These are phyloP conservation scores for Jamesozyma gamospora DNA, from an alignment of 805 yeast genomes.

Conservation along the genomic window DNA sequence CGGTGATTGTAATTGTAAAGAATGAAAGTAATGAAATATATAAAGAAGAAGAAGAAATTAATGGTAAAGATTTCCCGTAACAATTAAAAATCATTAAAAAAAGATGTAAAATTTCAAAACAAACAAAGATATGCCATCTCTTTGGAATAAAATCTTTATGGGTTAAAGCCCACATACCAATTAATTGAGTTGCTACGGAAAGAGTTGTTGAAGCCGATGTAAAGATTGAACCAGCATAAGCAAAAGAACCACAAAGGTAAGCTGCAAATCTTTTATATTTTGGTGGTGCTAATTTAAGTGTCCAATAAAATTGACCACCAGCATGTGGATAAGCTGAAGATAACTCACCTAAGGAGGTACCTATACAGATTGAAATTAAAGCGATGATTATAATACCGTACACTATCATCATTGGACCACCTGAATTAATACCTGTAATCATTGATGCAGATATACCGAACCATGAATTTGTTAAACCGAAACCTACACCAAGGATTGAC, in stretches of 20 bases:
- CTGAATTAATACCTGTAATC: conserved; percentile 46
- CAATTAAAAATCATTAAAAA: conserved; percentile 43
- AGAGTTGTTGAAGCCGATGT: conserved; percentile 55
- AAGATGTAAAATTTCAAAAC: conserved; percentile 40
- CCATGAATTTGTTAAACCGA: conserved; percentile 56
- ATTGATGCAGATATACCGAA: conserved; percentile 53
- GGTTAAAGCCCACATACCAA: conserved; percentile 39
- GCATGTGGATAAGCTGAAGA: conserved; percentile 51
- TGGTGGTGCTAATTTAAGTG: conserved; percentile 45
- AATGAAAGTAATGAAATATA: conserved; percentile 48
- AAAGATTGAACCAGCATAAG: conserved; percentile 56
- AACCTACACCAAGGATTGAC: conserved; percentile 51
- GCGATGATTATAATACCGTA: conserved; percentile 51
- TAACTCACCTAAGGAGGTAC: conserved; percentile 44
- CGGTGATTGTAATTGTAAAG: conserved; percentile 45
- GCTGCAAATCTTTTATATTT: conserved; percentile 36
- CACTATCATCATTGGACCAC: conserved; percentile 52
- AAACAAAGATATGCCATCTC: conserved; percentile 50
- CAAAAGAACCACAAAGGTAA: conserved; percentile 53
- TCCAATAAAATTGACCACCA: conserved; percentile 60
- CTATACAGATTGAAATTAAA: conserved; percentile 38
- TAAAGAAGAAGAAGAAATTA: conserved; percentile 41
- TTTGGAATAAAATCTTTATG: conserved; percentile 31
- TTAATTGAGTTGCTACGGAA: conserved; percentile 43
- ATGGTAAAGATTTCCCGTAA: conserved; percentile 45